Base-by-base conservation (phyloP, 2,329 filamentous ascomycete genomes). In the Thyridium curvatum region DNA sequence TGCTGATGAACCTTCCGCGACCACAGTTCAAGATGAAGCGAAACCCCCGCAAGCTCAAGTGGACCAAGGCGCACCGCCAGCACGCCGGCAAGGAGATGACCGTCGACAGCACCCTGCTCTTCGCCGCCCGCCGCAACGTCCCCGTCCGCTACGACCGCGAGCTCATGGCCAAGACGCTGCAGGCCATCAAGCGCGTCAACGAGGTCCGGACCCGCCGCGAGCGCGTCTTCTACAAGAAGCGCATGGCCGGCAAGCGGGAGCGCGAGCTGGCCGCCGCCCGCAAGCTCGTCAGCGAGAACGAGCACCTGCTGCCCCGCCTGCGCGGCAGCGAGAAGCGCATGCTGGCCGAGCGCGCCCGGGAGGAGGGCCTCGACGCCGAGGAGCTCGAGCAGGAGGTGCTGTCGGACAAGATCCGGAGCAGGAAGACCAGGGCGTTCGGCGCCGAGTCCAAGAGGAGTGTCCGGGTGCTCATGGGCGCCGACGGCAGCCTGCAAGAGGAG, bases 141-240 rank as follows among this genome's bases (percentile, higher is more conserved):
- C 93, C 93, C 49, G 80, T 94, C 45, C 87, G 91, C 59, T 98
- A 98, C 79, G 87, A 96, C 77, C 84, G 93, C 64, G 87, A 94
- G 52, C 79, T 95, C 48, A 81, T 95, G 47, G 75, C 78, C 52
- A 88, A 85, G 56, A 97, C 93, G 13, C 74, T 97, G 64, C 80
- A 85, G 59, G 91, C 90, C 50, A 98, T 98, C 89, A 76, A 87
- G 66, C 79, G 91, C 47, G 83, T 97, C 53, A 72, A 78, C 54
- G 90, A 96, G 72, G 91, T 97, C 65, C 75, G 89, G 39, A 65
- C 78, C 42, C 79, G 82, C 59, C 78, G 93, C 58, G 91, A 97
- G 74, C 78, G 88, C 52, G 84, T 84, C 49, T 95, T 96, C 69
- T 96, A 95, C 74, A 90, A 87, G 78, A 82, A 84, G 59, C 82